Conservation (phyloP, 2,329 filamentous ascomycete genomes). For the Penicillium thymicola region DNA sequence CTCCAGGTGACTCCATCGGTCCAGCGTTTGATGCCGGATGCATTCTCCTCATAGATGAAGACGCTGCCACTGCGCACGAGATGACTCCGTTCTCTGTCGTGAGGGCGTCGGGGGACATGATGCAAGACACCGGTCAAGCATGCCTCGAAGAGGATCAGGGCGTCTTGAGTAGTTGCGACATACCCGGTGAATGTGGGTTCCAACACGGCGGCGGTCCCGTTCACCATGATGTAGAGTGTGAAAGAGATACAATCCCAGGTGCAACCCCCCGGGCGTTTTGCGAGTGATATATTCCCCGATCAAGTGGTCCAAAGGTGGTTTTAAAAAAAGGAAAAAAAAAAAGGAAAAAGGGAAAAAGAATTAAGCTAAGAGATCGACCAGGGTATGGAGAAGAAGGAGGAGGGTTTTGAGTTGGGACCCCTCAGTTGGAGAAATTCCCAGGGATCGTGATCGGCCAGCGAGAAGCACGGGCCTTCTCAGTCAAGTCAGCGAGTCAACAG, state of each 20-base stretch:
- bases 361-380: slow-evolving; percentile 30
- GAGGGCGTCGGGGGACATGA: slow-evolving; percentile 78
- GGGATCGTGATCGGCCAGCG: slow-evolving; percentile 23
- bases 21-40: slow-evolving; percentile 90
- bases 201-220: slow-evolving; percentile 48
- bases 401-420: slow-evolving; percentile 25
- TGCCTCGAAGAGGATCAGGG: slow-evolving; percentile 75
- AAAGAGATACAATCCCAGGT: slow-evolving; percentile 7
- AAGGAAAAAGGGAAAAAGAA: slow-evolving; percentile 18
- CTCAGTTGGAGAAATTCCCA: slow-evolving; percentile 18
- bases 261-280: background rate
- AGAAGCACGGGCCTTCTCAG: slow-evolving; percentile 20
- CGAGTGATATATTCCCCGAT: slow-evolving; percentile 6
- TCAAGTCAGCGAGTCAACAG: slow-evolving; percentile 21
- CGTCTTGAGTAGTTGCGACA: slow-evolving; percentile 68
- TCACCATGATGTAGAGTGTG: slow-evolving; percentile 35
- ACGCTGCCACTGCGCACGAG: slow-evolving; percentile 81
- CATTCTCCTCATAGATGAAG: slow-evolving; percentile 88
- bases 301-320: background rate
- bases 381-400: slow-evolving; percentile 23
- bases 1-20: slow-evolving; percentile 91
- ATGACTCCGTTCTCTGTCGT: slow-evolving; percentile 73
- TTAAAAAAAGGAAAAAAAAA: slow-evolving; percentile 13
- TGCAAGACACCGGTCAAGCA: slow-evolving; percentile 67
- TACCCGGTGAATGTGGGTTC: slow-evolving; percentile 66